Conservation (phyloP, 192 early-diverging fungal genomes). For the Coemansia umbellata region DNA sequence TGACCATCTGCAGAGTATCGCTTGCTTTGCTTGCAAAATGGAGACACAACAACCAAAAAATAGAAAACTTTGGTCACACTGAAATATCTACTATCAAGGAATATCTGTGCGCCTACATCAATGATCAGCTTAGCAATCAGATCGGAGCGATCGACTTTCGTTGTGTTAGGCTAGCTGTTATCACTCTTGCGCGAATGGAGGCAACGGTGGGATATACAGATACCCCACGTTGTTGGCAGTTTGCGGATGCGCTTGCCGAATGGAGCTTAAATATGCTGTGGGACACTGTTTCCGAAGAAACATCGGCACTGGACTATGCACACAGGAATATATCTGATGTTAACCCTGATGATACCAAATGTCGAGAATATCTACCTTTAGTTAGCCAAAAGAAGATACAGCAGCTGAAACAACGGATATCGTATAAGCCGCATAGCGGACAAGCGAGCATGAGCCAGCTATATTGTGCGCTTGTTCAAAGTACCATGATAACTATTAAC, state of each 20-base stretch:
- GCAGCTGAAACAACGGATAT: too few relatives aligned
- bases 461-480: slow-evolving; percentile 10
- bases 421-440: too few relatives aligned
- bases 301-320: slow-evolving; percentile 1
- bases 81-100: neutral
- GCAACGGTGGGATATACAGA: neutral
- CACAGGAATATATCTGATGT: neutral
- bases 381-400: too few relatives aligned
- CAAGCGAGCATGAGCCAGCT: neutral
- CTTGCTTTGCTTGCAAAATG: slow-evolving; percentile 32
- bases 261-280: neutral
- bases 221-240: slow-evolving; percentile 16
- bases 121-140: slow-evolving; percentile 9
- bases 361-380: too few relatives aligned
- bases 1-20: slow-evolving; percentile 11
- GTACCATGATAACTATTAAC: slow-evolving; percentile 27
- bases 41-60: slow-evolving; percentile 7
- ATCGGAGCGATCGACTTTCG: slow-evolving; percentile 8
- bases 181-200: slow-evolving; percentile 32
- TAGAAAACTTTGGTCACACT: too few relatives aligned
- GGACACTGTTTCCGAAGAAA: neutral
- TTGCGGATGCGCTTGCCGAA: slow-evolving; percentile 8
- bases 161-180: slow-evolving; percentile 12
- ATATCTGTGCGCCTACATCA: slow-evolving; percentile 5
- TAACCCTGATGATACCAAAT: neutral